These are phyloP conservation scores for Gastrolobium villosum DNA, from an alignment of 306 rosid genomes.

Conservation along the genomic window DNA sequence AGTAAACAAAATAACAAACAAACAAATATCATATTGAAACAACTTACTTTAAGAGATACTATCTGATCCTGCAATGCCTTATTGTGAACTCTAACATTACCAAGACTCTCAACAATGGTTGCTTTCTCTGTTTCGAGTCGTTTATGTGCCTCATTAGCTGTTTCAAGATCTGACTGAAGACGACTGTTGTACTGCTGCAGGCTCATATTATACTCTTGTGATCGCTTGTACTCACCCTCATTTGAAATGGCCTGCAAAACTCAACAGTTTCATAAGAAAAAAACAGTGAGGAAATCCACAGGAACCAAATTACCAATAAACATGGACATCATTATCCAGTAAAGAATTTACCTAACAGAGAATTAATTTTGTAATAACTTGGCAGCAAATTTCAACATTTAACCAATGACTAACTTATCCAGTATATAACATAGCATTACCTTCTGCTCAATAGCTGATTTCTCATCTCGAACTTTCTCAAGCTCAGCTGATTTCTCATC, in stretches of 20 bases:
- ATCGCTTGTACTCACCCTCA: slow-evolving; percentile 79
- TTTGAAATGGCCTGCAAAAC: slow-evolving; percentile 69
- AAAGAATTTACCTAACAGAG: neutral
- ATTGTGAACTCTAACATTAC: slow-evolving; percentile 78
- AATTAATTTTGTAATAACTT: neutral
- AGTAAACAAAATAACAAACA: too few relatives aligned
- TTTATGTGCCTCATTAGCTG: slow-evolving; percentile 70
- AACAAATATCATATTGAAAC: neutral
- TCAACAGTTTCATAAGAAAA: slow-evolving; percentile 5
- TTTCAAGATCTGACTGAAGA: slow-evolving; percentile 81
- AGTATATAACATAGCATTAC: slow-evolving; percentile 48
- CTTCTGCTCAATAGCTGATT: slow-evolving; percentile 71
- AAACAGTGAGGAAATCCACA: neutral
- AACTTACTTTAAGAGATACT: slow-evolving; percentile 71
- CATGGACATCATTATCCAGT: neutral
- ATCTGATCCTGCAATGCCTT: slow-evolving; percentile 83
- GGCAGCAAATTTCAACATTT: neutral
- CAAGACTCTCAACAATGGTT: slow-evolving; percentile 77
- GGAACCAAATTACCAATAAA: slow-evolving; percentile 19
- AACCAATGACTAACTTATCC: neutral
- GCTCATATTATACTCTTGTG: slow-evolving; percentile 88
- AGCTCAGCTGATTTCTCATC: slow-evolving; percentile 75
- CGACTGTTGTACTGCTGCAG: slow-evolving; percentile 84
- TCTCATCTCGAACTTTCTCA: slow-evolving; percentile 69
- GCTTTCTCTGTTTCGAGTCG: slow-evolving; percentile 84